phyloP scores from a whole-genome alignment of 1,284 basidiomycete species.

The Malassezia vespertilionis region DNA sequence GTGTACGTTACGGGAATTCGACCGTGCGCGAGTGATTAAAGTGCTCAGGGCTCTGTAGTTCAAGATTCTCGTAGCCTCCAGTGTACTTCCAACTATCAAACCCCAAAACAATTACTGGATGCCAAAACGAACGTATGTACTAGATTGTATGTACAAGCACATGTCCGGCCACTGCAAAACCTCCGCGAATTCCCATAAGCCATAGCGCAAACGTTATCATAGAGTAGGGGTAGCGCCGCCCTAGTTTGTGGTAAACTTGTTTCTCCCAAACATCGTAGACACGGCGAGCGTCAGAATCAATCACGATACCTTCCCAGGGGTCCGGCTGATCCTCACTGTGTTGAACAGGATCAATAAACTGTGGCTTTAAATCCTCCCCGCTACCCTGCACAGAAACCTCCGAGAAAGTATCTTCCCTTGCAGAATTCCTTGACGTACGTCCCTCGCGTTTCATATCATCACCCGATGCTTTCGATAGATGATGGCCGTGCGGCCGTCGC shows the following conservation, averaged over 20 bases:
- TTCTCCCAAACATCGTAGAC: constrained; percentile 1
- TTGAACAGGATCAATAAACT: constrained; percentile 10
- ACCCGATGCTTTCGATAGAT: constrained; percentile 4
- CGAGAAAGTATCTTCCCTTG: not conserved
- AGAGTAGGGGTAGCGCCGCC: constrained; percentile 2
- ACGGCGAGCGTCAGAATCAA: constrained; percentile 9
- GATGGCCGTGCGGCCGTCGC: constrained; percentile 1
- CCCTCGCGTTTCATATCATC: not conserved
- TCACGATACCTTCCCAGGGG: constrained; percentile 6
- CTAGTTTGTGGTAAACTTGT: not conserved
- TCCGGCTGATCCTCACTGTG: not conserved
- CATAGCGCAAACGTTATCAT: constrained; percentile 11
- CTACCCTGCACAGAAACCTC: not conserved
- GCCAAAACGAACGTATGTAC: no score
- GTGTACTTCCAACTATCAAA: no score
- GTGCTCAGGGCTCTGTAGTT: constrained; percentile 75
- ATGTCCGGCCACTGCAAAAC: constrained; percentile 9
- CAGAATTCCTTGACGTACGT: not conserved
- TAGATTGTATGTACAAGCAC: constrained; percentile 9
- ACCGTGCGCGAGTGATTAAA: constrained; percentile 69
- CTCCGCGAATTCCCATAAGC: constrained; percentile 7
- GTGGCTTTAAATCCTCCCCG: not conserved
- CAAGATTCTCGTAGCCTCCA: no score
- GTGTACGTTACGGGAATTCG: no score
- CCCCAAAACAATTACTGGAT: no score